Evolutionary conservation across 768 basidiomycete genomes (phyloP).

Genomic region (Cyclocybe aegerita): DNA sequence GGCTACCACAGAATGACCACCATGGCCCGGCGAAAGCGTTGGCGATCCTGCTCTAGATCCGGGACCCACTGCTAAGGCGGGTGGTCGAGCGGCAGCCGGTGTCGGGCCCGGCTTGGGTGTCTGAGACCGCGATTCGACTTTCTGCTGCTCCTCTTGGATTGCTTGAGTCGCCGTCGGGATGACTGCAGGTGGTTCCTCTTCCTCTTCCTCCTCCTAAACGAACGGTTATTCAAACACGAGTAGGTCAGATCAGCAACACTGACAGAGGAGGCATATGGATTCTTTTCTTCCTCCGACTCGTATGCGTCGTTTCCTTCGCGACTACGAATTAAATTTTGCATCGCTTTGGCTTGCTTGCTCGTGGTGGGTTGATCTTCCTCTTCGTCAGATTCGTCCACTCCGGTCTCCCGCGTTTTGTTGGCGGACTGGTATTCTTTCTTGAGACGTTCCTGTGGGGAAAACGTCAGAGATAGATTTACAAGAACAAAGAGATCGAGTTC

Average conservation of each 20-base stretch:
- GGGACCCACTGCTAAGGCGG: slow-evolving; percentile 13
- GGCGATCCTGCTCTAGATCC: slow-evolving; percentile 65
- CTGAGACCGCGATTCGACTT: slow-evolving; percentile 48
- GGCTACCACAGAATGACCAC: slow-evolving; percentile 79
- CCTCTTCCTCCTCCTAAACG: slow-evolving; percentile 65
- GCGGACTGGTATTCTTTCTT: slow-evolving; percentile 81
- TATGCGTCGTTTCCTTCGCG: slow-evolving; percentile 81
- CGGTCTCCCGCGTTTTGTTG: slow-evolving; percentile 70
- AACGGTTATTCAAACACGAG: slow-evolving; percentile 6
- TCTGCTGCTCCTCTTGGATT: slow-evolving; percentile 47
- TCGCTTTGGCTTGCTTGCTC: slow-evolving; percentile 71
- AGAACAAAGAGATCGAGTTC: slow-evolving; percentile 14
- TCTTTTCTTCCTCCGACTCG: slow-evolving; percentile 81
- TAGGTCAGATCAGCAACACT: slow-evolving; percentile 21
- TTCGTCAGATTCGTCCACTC: slow-evolving; percentile 75
- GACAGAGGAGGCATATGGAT: slow-evolving; percentile 81
- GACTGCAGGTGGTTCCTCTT: slow-evolving; percentile 59
- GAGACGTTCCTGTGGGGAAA: slow-evolving; percentile 62
- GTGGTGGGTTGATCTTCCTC: slow-evolving; percentile 62
- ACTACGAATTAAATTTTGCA: slow-evolving; percentile 85
- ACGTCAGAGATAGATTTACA: slow-evolving; percentile 8
- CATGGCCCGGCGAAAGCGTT: slow-evolving; percentile 49
- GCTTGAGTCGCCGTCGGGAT: slow-evolving; percentile 34
- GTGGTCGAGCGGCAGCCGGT: slow-evolving; percentile 24
- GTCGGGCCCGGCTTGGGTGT: slow-evolving; percentile 37